Conservation (phyloP, 1,139 yeast species). For the Scheffersomyces illinoinensis region DNA sequence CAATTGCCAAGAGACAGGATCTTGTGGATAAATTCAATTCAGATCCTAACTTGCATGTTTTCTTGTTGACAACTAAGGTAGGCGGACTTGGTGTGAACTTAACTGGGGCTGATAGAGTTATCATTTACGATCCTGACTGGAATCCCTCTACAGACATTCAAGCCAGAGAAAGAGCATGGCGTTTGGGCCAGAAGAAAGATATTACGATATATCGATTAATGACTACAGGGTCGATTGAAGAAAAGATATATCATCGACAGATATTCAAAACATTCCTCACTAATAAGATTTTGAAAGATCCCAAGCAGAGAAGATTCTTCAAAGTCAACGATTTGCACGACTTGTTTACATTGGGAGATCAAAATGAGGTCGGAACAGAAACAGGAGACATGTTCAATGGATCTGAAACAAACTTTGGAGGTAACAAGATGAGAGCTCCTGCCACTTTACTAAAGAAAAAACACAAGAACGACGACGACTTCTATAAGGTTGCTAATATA, state of each 20-base stretch:
- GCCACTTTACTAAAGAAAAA: constrained; percentile 22
- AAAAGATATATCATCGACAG: constrained; percentile 93
- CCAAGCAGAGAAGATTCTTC: constrained; percentile 90
- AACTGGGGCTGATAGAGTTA: constrained; percentile 94
- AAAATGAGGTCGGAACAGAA: constrained; percentile 63
- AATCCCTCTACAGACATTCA: constrained; percentile 97
- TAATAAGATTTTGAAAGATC: constrained; percentile 91
- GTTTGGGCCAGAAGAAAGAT: constrained; percentile 91
- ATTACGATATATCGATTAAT: constrained; percentile 90
- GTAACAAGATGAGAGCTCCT: constrained; percentile 24
- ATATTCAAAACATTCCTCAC: constrained; percentile 93
- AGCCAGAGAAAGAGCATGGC: constrained; percentile 97
- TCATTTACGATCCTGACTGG: constrained; percentile 97
- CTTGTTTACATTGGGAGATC: constrained; percentile 80
- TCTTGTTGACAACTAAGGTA: constrained; percentile 86
- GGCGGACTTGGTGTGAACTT: constrained; percentile 95
- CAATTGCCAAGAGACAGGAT: constrained; percentile 70
- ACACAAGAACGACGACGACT: constrained; percentile 54
- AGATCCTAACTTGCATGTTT: constrained; percentile 58
- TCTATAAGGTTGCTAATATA: constrained; percentile 51
- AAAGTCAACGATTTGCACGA: constrained; percentile 91
- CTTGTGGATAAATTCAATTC: constrained; percentile 80
- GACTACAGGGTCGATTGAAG: constrained; percentile 96
- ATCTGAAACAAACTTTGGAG: constrained; percentile 39
- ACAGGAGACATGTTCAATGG: constrained; percentile 66